These are phyloP conservation scores for Tylopilus cervinicoccineus DNA, from an alignment of 768 basidiomycete genomes.

Conservation along the genomic window DNA sequence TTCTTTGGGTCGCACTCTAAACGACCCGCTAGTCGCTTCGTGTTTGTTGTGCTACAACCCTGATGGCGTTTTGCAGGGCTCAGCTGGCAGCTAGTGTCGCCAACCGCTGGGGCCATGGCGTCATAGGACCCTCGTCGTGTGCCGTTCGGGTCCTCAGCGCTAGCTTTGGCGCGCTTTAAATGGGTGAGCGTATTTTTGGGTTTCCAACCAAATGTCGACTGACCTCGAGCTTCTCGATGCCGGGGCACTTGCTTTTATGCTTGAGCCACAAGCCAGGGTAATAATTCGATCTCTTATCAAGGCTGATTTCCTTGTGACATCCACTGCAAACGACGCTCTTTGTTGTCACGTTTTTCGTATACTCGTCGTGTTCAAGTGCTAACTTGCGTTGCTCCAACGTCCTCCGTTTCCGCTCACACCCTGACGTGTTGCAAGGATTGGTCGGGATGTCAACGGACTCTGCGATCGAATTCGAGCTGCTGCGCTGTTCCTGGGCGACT, in stretches of 20 bases:
- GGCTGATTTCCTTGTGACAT: conserved; percentile 30
- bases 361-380: conserved; percentile 30
- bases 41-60: background rate
- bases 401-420: conserved; percentile 27
- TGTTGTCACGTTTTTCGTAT: conserved; percentile 17
- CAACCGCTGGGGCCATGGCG: background rate
- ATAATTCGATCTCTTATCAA: conserved; percentile 33
- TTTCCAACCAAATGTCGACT: conserved; percentile 7
- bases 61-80: background rate
- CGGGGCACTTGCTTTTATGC: conserved; percentile 28
- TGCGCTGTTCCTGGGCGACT: background rate
- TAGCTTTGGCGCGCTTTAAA: conserved; percentile 15
- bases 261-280: conserved; percentile 35
- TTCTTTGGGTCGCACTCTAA: conserved; percentile 4
- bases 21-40: background rate
- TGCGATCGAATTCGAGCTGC: background rate
- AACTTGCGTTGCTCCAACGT: conserved; percentile 25
- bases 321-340: conserved; percentile 30
- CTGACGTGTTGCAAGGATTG: conserved; percentile 12
- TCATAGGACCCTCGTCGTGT: conserved; percentile 1
- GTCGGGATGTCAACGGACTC: background rate
- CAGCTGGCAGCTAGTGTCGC: background rate
- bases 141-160: background rate
- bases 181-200: conserved; percentile 9
- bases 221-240: conserved; percentile 24